Base-by-base conservation (phyloP, 2,329 filamentous ascomycete genomes). In the Cytospora paraplurivora region DNA sequence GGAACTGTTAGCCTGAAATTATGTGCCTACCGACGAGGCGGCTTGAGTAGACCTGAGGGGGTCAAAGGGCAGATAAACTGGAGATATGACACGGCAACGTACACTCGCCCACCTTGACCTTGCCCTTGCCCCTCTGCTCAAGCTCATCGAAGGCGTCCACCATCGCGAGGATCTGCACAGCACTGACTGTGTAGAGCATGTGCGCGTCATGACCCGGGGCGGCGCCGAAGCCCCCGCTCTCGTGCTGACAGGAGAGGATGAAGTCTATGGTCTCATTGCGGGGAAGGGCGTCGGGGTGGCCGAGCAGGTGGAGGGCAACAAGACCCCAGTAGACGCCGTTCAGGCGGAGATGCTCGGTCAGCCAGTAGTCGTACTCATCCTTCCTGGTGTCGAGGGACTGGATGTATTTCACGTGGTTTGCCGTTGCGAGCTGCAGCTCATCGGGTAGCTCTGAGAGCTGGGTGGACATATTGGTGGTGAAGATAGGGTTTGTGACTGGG, bases 241-340 rank as follows among this genome's bases (percentile, higher is more conserved):
- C 87, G 74, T 93, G 89, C 78, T 97, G 89, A 70, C 95, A 99
- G n/a, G 90, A 93, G 57, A 97, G 84, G n/a, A 98, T 91, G 77
- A 96, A 99, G 69, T 93, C 87, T 72, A 99, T 89, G 32, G 95
- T 90, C 67, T 91, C 87, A 59, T 88, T 82, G 60, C 91, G 87
- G 12, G 94, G 90, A 11, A 99, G 85, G 3, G 90, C 92, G 67
- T 96, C 87, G 1, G 93, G 92, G 62, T 85, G 88, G 56, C 88
- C 86, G 64, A 99, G 86, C 34, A 98, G 83, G 79, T 97, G 90
- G 49, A 98, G 84, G 7, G 94, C 90, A 7, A 89, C 95, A 63
- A 99, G 79, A 15, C 95, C 95, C 95, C 95, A 99, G 77, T 99
- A 99, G 55, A 99, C 85, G 52, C 95, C 95, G 75, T 95, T 97